These are phyloP conservation scores for Aspergillus ostianus DNA, from an alignment of 495 filamentous ascomycete genomes.

Conservation along the genomic window DNA sequence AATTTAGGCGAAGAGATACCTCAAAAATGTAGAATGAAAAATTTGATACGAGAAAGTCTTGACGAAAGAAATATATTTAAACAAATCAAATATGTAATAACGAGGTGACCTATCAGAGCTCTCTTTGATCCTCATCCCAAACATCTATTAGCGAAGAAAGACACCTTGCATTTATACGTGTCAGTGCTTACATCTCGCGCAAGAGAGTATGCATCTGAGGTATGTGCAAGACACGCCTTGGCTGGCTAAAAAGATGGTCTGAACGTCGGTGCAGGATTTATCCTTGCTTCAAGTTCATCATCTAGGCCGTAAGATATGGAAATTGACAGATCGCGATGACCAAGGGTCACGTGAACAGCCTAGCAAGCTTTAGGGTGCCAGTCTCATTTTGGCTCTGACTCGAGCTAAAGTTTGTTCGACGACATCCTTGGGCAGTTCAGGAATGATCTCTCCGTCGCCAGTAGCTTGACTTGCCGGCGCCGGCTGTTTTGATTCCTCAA, in stretches of 20 bases:
- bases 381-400: constrained; percentile 30
- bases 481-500: neutral
- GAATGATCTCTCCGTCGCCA: constrained; percentile 45
- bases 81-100: neutral
- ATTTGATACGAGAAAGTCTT: no score
- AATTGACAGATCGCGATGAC: neutral
- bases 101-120: constrained; percentile 43
- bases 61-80: neutral
- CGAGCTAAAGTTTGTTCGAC: constrained; percentile 52
- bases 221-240: constrained; percentile 29
- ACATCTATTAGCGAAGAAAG: constrained; percentile 16
- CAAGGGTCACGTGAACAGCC: neutral
- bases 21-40: no score
- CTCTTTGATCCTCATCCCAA: constrained; percentile 45
- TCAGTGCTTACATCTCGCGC: constrained; percentile 34
- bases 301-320: constrained; percentile 16
- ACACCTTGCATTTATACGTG: neutral
- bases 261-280: constrained; percentile 19
- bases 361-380: constrained; percentile 1
- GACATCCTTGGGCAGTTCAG: constrained; percentile 52
- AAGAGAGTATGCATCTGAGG: constrained; percentile 16
- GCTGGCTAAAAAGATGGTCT: constrained; percentile 6
- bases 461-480: constrained; percentile 16
- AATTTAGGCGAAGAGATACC: no score
- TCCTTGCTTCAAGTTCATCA: constrained; percentile 36